Percentiles rank a stretch among this genome's conserved stretches.
phyloP scores from a whole-genome alignment of 257 asterid species.

The Capsicum chinense region DNA sequence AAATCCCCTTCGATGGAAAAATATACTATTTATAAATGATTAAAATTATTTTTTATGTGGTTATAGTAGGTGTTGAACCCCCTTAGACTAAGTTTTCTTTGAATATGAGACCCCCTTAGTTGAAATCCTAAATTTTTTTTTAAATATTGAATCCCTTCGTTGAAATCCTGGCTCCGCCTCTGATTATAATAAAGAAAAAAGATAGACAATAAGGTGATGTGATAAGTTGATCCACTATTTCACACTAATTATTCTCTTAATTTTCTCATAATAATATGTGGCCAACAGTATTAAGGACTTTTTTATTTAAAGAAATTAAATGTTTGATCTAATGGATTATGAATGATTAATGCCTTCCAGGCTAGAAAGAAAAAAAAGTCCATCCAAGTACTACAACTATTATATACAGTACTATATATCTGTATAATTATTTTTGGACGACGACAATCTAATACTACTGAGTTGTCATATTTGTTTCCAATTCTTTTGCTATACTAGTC shows the following conservation, averaged over 20 bases:
- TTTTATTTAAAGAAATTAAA: background rate
- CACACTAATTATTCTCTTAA: background rate
- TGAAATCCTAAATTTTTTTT: too few species aligned
- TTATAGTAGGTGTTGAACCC: too few species aligned
- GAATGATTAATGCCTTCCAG: conserved; percentile 17
- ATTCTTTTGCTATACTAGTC: background rate
- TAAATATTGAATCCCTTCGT: too few species aligned
- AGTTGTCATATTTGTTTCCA: background rate
- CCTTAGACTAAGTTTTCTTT: too few species aligned
- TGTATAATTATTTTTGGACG: background rate
- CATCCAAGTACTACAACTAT: background rate
- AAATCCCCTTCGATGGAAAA: too few species aligned
- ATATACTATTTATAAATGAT: too few species aligned
- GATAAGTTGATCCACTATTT: background rate
- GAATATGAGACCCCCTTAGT: too few species aligned
- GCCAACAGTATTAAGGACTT: background rate
- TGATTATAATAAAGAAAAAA: background rate
- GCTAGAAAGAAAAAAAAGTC: background rate
- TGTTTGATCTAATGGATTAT: conserved; percentile 17
- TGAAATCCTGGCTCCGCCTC: too few species aligned
- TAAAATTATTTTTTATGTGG: too few species aligned
- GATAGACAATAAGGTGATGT: background rate
- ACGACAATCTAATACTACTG: background rate
- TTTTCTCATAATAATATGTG: background rate
- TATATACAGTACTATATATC: too few species aligned